Evolutionary conservation across 441 rosid species (phyloP).

Genomic region (Cnidoscolus chayamansa): DNA sequence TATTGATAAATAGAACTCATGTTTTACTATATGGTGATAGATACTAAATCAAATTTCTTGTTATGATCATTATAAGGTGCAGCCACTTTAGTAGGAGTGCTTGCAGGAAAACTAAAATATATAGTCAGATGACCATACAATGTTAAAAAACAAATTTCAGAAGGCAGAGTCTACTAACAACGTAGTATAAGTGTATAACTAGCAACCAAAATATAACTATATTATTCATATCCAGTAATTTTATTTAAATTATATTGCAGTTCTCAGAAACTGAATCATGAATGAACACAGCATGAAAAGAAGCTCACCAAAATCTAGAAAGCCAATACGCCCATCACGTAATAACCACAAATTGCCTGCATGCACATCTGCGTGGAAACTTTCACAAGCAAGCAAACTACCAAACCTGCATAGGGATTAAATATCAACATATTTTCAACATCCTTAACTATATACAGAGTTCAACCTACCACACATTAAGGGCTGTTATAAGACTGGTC

Average conservation of each 20-base stretch:
- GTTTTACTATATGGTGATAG: neutral
- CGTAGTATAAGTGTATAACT: neutral
- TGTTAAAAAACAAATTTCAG: neutral
- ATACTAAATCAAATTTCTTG: slow-evolving; percentile 1
- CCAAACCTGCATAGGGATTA: slow-evolving; percentile 70
- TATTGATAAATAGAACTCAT: slow-evolving; percentile 1
- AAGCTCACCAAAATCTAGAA: slow-evolving; percentile 90
- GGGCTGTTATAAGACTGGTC: slow-evolving; percentile 87
- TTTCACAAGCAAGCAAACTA: slow-evolving; percentile 92
- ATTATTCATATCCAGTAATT: neutral
- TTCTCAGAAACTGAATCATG: slow-evolving; percentile 14
- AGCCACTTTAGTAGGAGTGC: neutral
- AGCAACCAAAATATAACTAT: neutral
- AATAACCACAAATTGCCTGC: slow-evolving; percentile 96
- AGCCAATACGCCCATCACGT: slow-evolving; percentile 97
- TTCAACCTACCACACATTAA: slow-evolving; percentile 77
- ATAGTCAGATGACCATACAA: neutral
- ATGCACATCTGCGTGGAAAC: slow-evolving; percentile 98
- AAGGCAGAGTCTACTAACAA: neutral
- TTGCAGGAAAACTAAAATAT: neutral
- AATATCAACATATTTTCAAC: slow-evolving; percentile 5
- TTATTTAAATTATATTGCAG: neutral
- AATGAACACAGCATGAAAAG: slow-evolving; percentile 11
- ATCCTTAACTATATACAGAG: slow-evolving; percentile 5
- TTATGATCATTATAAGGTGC: neutral